Evolutionary conservation across 2,329 filamentous ascomycete genomes (phyloP), one percentile per base, ranked within the genome.

Genomic region (Endoconidiophora polonica): DNA sequence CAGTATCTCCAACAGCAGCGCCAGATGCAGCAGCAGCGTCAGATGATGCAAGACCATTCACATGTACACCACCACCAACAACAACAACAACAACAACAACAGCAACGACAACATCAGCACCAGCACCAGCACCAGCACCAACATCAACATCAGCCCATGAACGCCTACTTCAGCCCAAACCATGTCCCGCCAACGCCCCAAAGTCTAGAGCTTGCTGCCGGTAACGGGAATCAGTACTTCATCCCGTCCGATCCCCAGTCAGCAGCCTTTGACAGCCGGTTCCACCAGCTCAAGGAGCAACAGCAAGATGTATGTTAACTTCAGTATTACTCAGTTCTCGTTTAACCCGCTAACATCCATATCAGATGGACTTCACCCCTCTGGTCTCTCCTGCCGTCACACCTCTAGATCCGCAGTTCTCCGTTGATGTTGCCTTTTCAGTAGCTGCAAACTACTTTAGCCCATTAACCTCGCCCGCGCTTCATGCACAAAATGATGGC

Each of bases 381-480:
- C 71, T 90, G 26, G 83, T 85, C 9, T 88, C 85, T 16, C 85
- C 85, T n/a, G 85, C 83, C 3, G 83, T 90, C 41, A 88, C 84
- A 2, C 84, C 85, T 20, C 70, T 87, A 46, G 85, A 88, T 59
- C 70, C 76, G 40, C 77, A 81, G 55, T 86, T 85, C 60, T 69
- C 73, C 43, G 41, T 76, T 33, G 74, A 78, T 22, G 65, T 64
- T 29, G 66, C 68, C 44, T 85, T 77, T 57, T 72, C 74, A 4
- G 71, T 84, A 3, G 79, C 81, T 0, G 76, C 75, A 36, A 75
- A 82, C 33, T 90, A 87, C 65, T 88, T 91, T 61, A 91, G 84
- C 59, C 85, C 85, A 7, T 70, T 91, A 45, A 87, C 83, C 4
- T 91, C 85, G 14, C 85, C 85, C 1, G 83, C 84, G 3, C 68